Evolutionary conservation across 2,329 filamentous ascomycete genomes (phyloP).

Genomic region (Myriosclerotinia curreyana): DNA sequence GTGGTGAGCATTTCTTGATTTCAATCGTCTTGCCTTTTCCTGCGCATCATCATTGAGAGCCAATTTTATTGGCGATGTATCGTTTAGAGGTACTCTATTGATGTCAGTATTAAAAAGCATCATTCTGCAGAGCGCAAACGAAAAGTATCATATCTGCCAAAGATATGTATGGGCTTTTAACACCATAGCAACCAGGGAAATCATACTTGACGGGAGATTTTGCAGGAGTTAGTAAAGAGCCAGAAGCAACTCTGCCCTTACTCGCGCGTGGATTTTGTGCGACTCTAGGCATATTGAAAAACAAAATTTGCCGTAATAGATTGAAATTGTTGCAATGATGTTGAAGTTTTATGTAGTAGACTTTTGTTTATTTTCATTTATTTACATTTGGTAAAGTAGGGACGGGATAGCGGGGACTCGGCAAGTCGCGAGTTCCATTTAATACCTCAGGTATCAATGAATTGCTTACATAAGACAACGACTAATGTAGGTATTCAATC

Average conservation of each 20-base stretch:
- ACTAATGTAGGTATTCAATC: too few relatives aligned
- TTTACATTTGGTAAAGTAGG: too few relatives aligned
- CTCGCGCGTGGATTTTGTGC: slow-evolving; percentile 46
- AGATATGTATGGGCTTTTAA: not conserved
- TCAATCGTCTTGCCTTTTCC: slow-evolving; percentile 84
- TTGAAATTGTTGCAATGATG: not conserved
- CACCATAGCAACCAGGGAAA: slow-evolving; percentile 16
- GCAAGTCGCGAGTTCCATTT: too few relatives aligned
- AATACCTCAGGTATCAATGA: too few relatives aligned
- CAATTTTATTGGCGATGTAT: slow-evolving; percentile 82
- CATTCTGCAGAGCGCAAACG: not conserved
- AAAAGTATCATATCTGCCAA: slow-evolving; percentile 12
- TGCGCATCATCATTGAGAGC: slow-evolving; percentile 77
- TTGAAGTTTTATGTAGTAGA: too few relatives aligned
- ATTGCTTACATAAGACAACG: too few relatives aligned
- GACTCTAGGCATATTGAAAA: slow-evolving; percentile 52
- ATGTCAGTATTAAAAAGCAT: slow-evolving; percentile 18
- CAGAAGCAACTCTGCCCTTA: slow-evolving; percentile 43
- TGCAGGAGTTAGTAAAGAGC: slow-evolving; percentile 36
- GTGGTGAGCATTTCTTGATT: slow-evolving; percentile 83
- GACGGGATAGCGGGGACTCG: too few relatives aligned
- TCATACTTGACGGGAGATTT: slow-evolving; percentile 41
- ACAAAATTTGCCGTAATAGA: not conserved
- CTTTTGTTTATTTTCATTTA: too few relatives aligned
- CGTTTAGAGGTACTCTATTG: slow-evolving; percentile 85